Evolutionary conservation across 164 flowering plant genomes (phyloP).

Genomic region (Aristolochia contorta): DNA sequence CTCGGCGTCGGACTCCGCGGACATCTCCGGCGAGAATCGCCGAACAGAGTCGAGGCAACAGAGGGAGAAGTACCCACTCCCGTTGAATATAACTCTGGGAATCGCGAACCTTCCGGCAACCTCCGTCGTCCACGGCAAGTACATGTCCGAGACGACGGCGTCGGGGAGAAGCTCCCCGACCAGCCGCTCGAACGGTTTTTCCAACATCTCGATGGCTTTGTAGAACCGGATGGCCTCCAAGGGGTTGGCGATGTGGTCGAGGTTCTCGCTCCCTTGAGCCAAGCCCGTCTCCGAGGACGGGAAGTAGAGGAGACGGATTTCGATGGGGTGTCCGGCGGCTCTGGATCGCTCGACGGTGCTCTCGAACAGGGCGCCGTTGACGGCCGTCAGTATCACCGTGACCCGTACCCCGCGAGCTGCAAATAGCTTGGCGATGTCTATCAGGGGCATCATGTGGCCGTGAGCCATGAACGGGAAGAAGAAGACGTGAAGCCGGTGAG

Average conservation of each 20-base stretch:
- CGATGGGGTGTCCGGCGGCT: conserved; percentile 50
- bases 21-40: conserved; percentile 15
- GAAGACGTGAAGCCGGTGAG: conserved; percentile 3
- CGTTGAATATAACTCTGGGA: conserved; percentile 29
- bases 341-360: neutral
- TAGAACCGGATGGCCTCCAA: conserved; percentile 31
- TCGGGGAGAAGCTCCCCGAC: conserved; percentile 18
- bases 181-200: conserved; percentile 23
- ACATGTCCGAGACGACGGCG: conserved; percentile 33
- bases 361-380: conserved; percentile 4
- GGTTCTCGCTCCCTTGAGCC: conserved; percentile 34
- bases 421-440: conserved; percentile 9
- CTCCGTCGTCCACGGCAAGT: conserved; percentile 28
- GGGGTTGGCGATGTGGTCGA: conserved; percentile 31
- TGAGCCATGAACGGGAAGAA: conserved; percentile 12
- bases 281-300: conserved; percentile 23
- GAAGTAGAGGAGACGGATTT: conserved; percentile 27
- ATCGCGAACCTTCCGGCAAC: conserved; percentile 14
- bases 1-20: conserved; percentile 22
- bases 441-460: conserved; percentile 14
- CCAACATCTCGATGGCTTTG: conserved; percentile 38
- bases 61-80: conserved; percentile 20
- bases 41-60: conserved; percentile 12
- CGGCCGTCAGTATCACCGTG: conserved; percentile 6
- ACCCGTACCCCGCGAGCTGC: conserved; percentile 2